phyloP scores from a whole-genome alignment of 768 basidiomycete species.

The Macrolepiota albuminosa region DNA sequence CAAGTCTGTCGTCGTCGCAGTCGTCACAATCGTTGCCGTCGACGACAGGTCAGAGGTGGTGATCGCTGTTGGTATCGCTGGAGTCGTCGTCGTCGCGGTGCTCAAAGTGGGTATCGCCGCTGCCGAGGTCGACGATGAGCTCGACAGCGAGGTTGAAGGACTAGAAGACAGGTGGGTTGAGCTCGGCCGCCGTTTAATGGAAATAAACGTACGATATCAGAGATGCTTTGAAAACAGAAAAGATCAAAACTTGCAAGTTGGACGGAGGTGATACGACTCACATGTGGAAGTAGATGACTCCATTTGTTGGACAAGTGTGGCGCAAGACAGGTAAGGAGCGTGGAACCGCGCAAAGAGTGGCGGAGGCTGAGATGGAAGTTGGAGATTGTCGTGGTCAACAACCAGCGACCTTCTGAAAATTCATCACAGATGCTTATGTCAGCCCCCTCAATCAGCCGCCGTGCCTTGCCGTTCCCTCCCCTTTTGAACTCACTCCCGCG shows the following conservation, averaged over 20 bases:
- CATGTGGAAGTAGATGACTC: background rate
- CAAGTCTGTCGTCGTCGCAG: background rate
- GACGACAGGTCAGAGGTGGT: background rate
- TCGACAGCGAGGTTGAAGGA: background rate
- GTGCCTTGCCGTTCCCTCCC: background rate
- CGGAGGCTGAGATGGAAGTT: background rate
- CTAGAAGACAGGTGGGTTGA: background rate
- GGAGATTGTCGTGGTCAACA: background rate
- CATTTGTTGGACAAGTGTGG: background rate
- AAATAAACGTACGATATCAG: background rate
- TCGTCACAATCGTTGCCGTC: background rate
- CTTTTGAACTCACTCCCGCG: no score
- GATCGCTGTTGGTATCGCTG: background rate
- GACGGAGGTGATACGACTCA: background rate
- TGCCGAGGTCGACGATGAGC: background rate
- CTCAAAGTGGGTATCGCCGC: background rate
- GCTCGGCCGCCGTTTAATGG: no score
- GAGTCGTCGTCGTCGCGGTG: background rate
- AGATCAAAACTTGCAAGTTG: background rate
- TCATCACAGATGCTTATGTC: background rate
- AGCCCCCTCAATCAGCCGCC: background rate
- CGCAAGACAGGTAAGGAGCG: background rate
- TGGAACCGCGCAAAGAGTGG: background rate
- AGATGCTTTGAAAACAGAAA: background rate
- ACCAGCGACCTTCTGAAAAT: background rate